Conservation (phyloP, 768 basidiomycete genomes). For the Strobilomyces echinocephalus region DNA sequence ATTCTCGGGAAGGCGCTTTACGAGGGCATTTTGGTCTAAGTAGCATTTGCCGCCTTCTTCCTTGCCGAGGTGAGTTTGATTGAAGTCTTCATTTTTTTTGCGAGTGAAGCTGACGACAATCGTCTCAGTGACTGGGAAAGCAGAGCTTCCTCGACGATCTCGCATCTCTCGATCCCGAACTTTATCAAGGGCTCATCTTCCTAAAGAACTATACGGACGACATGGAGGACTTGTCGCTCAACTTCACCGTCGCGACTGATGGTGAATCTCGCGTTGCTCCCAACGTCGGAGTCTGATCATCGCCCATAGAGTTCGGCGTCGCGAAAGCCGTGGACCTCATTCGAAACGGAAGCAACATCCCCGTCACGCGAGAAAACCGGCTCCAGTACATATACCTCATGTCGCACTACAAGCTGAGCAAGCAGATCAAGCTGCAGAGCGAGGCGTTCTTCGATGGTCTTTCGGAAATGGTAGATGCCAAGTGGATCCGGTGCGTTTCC, state of each 20-base stretch:
- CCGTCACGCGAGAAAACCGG: slow-evolving; percentile 86
- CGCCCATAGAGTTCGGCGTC: slow-evolving; percentile 68
- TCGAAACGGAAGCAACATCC: slow-evolving; percentile 72
- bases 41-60: slow-evolving; percentile 95
- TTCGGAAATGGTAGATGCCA: slow-evolving; percentile 85
- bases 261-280: slow-evolving; percentile 43
- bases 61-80: slow-evolving; percentile 63
- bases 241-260: slow-evolving; percentile 83
- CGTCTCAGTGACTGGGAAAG: slow-evolving; percentile 78
- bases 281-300: neutral
- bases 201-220: slow-evolving; percentile 89
- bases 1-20: slow-evolving; percentile 96
- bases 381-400: slow-evolving; percentile 87
- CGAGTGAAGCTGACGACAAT: neutral
- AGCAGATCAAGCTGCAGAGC: slow-evolving; percentile 82
- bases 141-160: slow-evolving; percentile 93
- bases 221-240: slow-evolving; percentile 82
- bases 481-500: slow-evolving; percentile 66
- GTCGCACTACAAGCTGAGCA: slow-evolving; percentile 82
- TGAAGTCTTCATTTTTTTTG: neutral
- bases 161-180: slow-evolving; percentile 82
- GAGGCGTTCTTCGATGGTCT: slow-evolving; percentile 89
- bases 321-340: slow-evolving; percentile 74
- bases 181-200: slow-evolving; percentile 89
- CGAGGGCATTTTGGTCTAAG: slow-evolving; percentile 91